Evolutionary conservation across 805 yeast genomes (phyloP), one percentile per base, ranked within the genome.

Genomic region (Sporopachydermia lactativora): DNA sequence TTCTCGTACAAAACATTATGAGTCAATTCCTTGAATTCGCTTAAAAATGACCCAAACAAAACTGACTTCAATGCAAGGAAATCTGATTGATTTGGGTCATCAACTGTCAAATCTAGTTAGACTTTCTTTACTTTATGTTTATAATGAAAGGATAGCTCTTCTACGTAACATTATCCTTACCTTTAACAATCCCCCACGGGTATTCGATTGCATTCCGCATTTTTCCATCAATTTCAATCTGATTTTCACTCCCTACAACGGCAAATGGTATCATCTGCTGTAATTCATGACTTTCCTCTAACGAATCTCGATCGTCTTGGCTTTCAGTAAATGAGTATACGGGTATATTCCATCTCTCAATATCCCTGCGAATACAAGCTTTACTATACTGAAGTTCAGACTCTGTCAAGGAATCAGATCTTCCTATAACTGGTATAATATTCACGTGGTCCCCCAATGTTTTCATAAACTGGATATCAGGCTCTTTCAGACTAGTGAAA

Each of bases 11-110:
- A 60, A 58, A 75, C 66, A 49, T 76, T 82, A 50, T 80, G 85
- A 18, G 94, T 83, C 44, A 81, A 65, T 52, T 82, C 94, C 60
- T 81, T 81, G 52, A 81, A 73, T 52, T 81, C 92, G 54, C 77
- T 81, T 48, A 82, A 63, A 55, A 84, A 94, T n/a, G 88, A 73
- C 4, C 94, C 94, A 52, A 83, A 73, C 35, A 83, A 56, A 2
- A 81, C 89, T 38, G 78, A 70, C 47, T 79, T 75, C 51, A 83
- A 62, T 14, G 71, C 51, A 36, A 43, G 45, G 44, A 51, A 53
- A 50, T 54, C 71, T 40, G 58, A 59, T 49, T 53, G 61, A 42
- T 43, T 43, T 2, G 64, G 59, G 40, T 65, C 62, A 40, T 63
- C 68, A 14, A 60, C 58, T 41, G 17, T 11, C 3, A 17, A 36